These are phyloP conservation scores for Solanum bulbocastanum DNA, from an alignment of 257 asterid genomes.

Conservation along the genomic window DNA sequence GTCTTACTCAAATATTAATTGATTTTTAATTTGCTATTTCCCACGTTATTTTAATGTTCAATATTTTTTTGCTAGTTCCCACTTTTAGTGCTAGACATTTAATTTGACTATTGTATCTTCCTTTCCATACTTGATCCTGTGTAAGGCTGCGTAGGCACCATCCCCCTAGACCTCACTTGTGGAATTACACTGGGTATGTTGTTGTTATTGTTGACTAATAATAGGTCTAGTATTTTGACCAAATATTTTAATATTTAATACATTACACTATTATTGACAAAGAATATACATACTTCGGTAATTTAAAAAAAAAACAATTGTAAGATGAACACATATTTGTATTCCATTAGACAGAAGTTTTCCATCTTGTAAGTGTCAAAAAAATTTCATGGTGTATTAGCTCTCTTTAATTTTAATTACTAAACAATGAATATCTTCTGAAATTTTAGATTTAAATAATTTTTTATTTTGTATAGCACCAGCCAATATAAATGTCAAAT, in stretches of 20 bases:
- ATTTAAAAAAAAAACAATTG: background rate
- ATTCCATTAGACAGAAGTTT: background rate
- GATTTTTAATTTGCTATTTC: background rate
- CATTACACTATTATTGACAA: background rate
- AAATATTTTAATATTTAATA: background rate
- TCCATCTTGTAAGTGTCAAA: background rate
- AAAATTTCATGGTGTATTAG: background rate
- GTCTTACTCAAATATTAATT: background rate
- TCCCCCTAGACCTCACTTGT: background rate
- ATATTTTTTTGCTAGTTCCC: background rate
- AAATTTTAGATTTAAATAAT: background rate
- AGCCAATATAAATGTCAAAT: background rate
- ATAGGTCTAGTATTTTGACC: background rate
- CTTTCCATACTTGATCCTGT: background rate
- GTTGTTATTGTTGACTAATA: background rate
- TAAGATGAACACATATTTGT: background rate
- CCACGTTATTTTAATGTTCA: background rate
- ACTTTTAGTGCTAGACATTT: background rate
- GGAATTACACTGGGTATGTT: background rate
- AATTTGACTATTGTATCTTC: background rate
- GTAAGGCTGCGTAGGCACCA: background rate
- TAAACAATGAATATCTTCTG: background rate
- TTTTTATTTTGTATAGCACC: background rate
- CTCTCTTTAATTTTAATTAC: background rate
- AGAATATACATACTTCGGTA: background rate